phyloP scores from a whole-genome alignment of 805 yeast species.

The Ogataea glucozyma region DNA sequence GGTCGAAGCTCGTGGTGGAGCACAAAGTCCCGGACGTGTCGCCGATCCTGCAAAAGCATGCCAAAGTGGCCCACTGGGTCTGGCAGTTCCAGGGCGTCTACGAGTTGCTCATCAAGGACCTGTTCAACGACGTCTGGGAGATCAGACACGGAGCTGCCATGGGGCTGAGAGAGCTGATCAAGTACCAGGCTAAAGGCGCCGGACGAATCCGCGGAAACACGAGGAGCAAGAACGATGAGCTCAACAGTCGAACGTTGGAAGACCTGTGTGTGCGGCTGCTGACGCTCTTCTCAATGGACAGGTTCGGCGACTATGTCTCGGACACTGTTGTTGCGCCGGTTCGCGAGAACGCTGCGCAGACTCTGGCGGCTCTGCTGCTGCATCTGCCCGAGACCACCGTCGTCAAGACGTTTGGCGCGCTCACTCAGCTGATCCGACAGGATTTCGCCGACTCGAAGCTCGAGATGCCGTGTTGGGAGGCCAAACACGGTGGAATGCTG shows the following conservation, averaged over 20 bases:
- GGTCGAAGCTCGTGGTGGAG: constrained; percentile 82
- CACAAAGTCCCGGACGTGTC: constrained; percentile 64
- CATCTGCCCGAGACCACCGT: constrained; percentile 66
- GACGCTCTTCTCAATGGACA: constrained; percentile 84
- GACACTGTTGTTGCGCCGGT: constrained; percentile 99
- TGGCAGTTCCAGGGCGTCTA: constrained; percentile 97
- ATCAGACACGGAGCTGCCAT: constrained; percentile 93
- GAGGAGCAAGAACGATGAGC: constrained; percentile 57
- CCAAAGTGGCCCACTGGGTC: constrained; percentile 68
- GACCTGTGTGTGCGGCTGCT: constrained; percentile 84
- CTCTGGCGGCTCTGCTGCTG: constrained; percentile 83
- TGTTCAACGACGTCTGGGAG: constrained; percentile 90
- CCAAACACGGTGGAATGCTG: constrained; percentile 96
- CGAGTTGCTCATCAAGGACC: constrained; percentile 73
- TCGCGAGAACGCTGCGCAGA: constrained; percentile 93
- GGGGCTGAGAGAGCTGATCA: constrained; percentile 84
- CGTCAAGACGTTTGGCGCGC: constrained; percentile 59
- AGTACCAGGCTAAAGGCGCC: constrained; percentile 80
- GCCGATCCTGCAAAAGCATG: constrained; percentile 69
- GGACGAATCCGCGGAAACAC: constrained; percentile 74
- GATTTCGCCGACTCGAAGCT: constrained; percentile 42
- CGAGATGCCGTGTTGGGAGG: constrained; percentile 82
- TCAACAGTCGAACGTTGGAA: constrained; percentile 73
- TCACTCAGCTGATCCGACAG: constrained; percentile 73
- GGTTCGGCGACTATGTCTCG: constrained; percentile 95